Percentiles rank a stretch among this genome's conserved stretches.
phyloP scores from a whole-genome alignment of 495 filamentous ascomycete species.

The Entonaema liquescens region DNA sequence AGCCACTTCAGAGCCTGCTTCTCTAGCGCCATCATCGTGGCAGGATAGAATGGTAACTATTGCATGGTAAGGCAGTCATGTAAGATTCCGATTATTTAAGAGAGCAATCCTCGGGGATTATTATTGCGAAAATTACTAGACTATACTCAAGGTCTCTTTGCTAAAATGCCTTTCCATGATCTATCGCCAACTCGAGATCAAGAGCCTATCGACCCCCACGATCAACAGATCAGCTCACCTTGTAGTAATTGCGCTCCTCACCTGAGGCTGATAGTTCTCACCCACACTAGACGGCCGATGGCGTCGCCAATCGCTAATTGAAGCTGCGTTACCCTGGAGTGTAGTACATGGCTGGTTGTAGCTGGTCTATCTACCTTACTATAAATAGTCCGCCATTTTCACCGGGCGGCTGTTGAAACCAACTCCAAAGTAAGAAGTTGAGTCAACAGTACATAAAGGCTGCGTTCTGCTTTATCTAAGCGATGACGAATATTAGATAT shows the following conservation, averaged over 20 bases:
- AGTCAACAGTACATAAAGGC: neutral
- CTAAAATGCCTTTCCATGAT: neutral
- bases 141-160: neutral
- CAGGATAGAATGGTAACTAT: neutral
- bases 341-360: neutral
- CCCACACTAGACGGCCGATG: slow-evolving; percentile 1
- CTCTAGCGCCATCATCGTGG: slow-evolving; percentile 29
- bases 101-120: neutral
- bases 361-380: neutral
- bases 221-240: slow-evolving; percentile 18
- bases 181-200: neutral
- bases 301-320: slow-evolving; percentile 4
- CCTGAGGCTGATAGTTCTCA: slow-evolving; percentile 30
- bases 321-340: neutral
- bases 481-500: neutral
- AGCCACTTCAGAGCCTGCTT: slow-evolving; percentile 41
- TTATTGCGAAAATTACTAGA: neutral
- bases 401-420: neutral
- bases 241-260: slow-evolving; percentile 8
- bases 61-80: slow-evolving; percentile 27
- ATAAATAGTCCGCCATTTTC: neutral
- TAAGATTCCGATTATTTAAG: neutral
- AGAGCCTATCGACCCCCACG: slow-evolving; percentile 1
- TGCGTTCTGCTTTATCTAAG: neutral
- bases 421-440: neutral